A percentile compares a stretch with the other conserved stretches of the same genome.
Evolutionary conservation across 345 rosid genomes (phyloP).

Genomic region (Erucastrum elatum): DNA sequence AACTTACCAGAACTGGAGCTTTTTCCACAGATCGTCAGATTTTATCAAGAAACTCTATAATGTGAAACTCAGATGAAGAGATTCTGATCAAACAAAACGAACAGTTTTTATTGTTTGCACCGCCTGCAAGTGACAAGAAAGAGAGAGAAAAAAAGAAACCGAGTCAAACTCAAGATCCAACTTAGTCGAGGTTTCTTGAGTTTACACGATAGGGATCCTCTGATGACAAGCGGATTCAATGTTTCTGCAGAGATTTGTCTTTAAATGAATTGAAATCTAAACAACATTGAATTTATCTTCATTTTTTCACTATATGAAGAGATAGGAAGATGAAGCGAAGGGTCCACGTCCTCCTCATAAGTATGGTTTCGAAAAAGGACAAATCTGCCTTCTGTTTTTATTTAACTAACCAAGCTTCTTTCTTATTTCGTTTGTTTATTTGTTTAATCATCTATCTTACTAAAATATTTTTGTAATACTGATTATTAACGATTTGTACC

Average conservation of each 20-base stretch:
- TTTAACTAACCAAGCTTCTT: conserved; percentile 17
- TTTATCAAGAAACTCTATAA: conserved; percentile 12
- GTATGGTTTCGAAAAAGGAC: conserved; percentile 29
- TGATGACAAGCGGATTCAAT: conserved; percentile 27
- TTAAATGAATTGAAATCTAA: conserved; percentile 19
- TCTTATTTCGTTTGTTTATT: conserved; percentile 12
- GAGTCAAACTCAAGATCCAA: conserved; percentile 42
- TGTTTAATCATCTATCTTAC: conserved; percentile 13
- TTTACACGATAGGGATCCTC: conserved; percentile 25
- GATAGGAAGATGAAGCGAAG: conserved; percentile 32
- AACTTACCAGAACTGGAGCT: conserved; percentile 25
- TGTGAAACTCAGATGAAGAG: conserved; percentile 24
- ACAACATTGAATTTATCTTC: conserved; percentile 3
- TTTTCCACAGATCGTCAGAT: not conserved
- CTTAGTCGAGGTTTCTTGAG: conserved; percentile 26
- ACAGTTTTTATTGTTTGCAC: not conserved
- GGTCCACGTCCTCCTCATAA: conserved; percentile 32
- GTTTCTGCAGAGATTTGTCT: conserved; percentile 29
- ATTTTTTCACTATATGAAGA: conserved; percentile 14
- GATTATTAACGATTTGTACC: not conserved
- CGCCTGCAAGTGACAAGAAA: conserved; percentile 35
- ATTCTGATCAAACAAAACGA: conserved; percentile 24
- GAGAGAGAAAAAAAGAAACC: conserved; percentile 8
- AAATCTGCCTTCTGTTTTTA: conserved; percentile 34
- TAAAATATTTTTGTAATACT: too few species aligned